A percentile compares a stretch with the other conserved stretches of the same genome.
Conservation (phyloP, 345 rosid genomes). For the Carallia pectinifolia region DNA sequence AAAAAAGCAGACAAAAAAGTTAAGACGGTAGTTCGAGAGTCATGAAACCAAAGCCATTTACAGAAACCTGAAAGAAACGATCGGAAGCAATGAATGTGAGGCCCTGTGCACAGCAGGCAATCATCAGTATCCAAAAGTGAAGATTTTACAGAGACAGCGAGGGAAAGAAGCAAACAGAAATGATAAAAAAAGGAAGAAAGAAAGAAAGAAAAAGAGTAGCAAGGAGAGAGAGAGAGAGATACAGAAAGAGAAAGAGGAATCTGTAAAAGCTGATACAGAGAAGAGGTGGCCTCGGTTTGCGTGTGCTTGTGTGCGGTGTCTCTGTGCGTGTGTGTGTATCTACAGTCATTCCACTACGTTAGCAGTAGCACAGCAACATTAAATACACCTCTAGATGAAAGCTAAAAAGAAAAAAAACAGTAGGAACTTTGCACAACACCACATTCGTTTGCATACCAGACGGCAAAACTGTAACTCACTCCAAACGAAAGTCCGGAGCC, state of each 20-base stretch:
- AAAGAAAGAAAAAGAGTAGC: not conserved
- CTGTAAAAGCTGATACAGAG: conserved; percentile 21
- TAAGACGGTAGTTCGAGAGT: not conserved
- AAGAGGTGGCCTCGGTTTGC: conserved; percentile 31
- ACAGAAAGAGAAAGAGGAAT: conserved; percentile 11
- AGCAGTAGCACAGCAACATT: no score
- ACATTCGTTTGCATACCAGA: no score
- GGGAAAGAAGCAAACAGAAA: conserved; percentile 2
- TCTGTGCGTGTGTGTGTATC: no score
- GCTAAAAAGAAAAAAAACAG: no score
- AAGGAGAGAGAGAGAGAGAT: not conserved
- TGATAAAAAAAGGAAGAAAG: not conserved
- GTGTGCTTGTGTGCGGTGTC: not conserved
- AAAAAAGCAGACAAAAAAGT: not conserved
- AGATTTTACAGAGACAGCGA: not conserved
- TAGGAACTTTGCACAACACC: no score
- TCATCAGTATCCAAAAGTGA: not conserved
- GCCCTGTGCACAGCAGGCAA: not conserved
- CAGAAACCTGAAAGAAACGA: conserved; percentile 4
- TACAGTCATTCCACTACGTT: no score
- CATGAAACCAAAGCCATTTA: conserved; percentile 14
- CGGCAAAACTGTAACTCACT: no score
- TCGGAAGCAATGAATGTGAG: conserved; percentile 8
- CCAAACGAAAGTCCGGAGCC: no score
- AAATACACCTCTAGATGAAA: no score